A percentile compares a stretch with the other conserved stretches of the same genome.
Evolutionary conservation across 2,329 filamentous ascomycete genomes (phyloP).

Genomic region (Verticillium nubilum): DNA sequence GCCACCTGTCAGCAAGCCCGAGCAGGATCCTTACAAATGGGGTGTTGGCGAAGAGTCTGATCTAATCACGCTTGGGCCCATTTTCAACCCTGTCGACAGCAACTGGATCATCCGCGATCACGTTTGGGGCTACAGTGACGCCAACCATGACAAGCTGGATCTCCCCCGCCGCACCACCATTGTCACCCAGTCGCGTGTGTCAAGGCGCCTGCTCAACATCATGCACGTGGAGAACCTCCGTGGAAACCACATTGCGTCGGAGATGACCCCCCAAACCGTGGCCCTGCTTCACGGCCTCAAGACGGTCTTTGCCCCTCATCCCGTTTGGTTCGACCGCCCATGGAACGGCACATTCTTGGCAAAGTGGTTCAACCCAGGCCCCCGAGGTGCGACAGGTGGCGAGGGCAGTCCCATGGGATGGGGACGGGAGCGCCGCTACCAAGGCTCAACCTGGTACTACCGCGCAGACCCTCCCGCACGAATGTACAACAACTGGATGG

Average conservation of each 20-base stretch:
- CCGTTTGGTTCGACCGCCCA: slow-evolving; percentile 72
- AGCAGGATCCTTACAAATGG: slow-evolving; percentile 67
- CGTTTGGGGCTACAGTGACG: slow-evolving; percentile 59
- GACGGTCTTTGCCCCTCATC: slow-evolving; percentile 72
- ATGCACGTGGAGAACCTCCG: slow-evolving; percentile 74
- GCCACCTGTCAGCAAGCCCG: slow-evolving; percentile 52
- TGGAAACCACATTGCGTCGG: slow-evolving; percentile 71
- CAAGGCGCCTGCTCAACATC: slow-evolving; percentile 63
- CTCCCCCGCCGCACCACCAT: slow-evolving; percentile 72
- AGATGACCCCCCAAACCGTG: slow-evolving; percentile 72
- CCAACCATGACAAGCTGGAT: slow-evolving; percentile 39
- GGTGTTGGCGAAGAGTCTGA: slow-evolving; percentile 72
- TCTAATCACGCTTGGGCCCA: slow-evolving; percentile 69
- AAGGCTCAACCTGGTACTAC: slow-evolving; percentile 58
- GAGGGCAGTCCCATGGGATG: slow-evolving; percentile 53
- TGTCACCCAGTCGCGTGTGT: slow-evolving; percentile 70
- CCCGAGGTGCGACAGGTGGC: slow-evolving; percentile 47
- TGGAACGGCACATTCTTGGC: slow-evolving; percentile 54
- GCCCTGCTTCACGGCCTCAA: slow-evolving; percentile 75
- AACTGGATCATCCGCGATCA: slow-evolving; percentile 68
- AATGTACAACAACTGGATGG: slow-evolving; percentile 60
- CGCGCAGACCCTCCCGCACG: slow-evolving; percentile 51
- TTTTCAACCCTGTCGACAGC: slow-evolving; percentile 68
- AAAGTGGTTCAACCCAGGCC: slow-evolving; percentile 56
- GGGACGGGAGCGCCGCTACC: slow-evolving; percentile 52